Conservation (phyloP, 495 filamentous ascomycete genomes). For the Acidomyces sp. region DNA sequence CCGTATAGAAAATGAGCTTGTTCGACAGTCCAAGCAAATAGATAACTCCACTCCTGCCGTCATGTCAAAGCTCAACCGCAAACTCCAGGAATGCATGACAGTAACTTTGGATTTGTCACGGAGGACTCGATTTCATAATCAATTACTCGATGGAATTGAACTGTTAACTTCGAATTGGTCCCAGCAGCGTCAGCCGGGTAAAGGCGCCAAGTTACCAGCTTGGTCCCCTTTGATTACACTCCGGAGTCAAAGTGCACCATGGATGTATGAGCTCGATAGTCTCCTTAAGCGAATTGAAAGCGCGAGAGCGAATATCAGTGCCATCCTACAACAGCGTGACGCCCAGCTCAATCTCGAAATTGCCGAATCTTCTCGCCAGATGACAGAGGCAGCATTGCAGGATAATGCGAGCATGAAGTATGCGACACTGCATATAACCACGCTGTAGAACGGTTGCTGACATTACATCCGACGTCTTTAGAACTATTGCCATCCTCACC, state of each 20-base stretch:
- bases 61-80: neutral
- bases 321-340: conserved; percentile 10
- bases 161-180: too few species aligned
- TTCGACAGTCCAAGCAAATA: neutral
- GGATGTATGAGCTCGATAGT: conserved; percentile 5
- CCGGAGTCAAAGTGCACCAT: too few species aligned
- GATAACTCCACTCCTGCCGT: neutral
- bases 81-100: too few species aligned
- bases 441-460: too few species aligned
- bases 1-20: neutral
- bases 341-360: conserved; percentile 7
- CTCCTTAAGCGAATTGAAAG: conserved; percentile 5
- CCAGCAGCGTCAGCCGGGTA: too few species aligned
- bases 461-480: too few species aligned
- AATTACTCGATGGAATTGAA: neutral
- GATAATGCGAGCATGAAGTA: conserved; percentile 17
- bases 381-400: conserved; percentile 1
- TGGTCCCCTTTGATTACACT: neutral
- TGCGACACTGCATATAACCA: too few species aligned
- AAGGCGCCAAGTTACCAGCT: too few species aligned
- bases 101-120: too few species aligned
- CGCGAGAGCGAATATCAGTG: conserved; percentile 3
- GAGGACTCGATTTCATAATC: too few species aligned
- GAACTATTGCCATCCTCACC: conserved; percentile 19
- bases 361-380: conserved; percentile 5